Evolutionary conservation across 495 filamentous ascomycete genomes (phyloP).

Genomic region (Bombardia bombarda): DNA sequence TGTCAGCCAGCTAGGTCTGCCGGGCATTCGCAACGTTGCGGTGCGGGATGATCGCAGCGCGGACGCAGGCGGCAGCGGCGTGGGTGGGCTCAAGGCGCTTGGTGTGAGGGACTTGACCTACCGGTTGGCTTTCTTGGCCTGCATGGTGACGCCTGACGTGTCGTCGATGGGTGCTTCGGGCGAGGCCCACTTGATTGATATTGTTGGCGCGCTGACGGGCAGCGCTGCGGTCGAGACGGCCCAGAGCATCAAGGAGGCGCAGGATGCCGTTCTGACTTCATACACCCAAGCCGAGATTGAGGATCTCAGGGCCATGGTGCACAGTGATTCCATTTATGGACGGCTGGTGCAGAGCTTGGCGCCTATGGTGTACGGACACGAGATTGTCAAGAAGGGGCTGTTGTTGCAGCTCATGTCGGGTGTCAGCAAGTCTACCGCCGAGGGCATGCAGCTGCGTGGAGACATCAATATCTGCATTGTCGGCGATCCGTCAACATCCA

Average conservation of each 20-base stretch:
- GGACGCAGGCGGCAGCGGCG: conserved; percentile 73
- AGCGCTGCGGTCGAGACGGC: conserved; percentile 51
- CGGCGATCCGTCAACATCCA: conserved; percentile 94
- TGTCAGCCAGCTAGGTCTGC: conserved; percentile 88
- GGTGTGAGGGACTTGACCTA: conserved; percentile 96
- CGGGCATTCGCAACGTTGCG: conserved; percentile 77
- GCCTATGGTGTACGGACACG: conserved; percentile 94
- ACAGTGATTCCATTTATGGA: conserved; percentile 89
- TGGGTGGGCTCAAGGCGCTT: conserved; percentile 81
- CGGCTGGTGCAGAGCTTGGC: conserved; percentile 93
- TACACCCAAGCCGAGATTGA: conserved; percentile 80
- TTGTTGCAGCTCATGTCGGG: conserved; percentile 90
- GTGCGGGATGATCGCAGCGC: conserved; percentile 75
- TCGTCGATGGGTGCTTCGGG: conserved; percentile 57
- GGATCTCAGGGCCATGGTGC: conserved; percentile 86
- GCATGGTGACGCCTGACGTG: conserved; percentile 92
- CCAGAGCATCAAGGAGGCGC: conserved; percentile 71
- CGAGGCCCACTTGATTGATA: conserved; percentile 47
- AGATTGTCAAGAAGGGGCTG: conserved; percentile 95
- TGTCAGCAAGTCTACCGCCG: conserved; percentile 79
- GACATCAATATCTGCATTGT: conserved; percentile 99
- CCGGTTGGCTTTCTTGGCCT: conserved; percentile 91
- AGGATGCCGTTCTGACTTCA: conserved; percentile 77
- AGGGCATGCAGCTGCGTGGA: conserved; percentile 88
- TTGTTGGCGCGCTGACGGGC: conserved; percentile 74